Percentiles rank a stretch among this genome's conserved stretches.
phyloP scores from a whole-genome alignment of 148 eudicot species.

The Rheum nobile region DNA sequence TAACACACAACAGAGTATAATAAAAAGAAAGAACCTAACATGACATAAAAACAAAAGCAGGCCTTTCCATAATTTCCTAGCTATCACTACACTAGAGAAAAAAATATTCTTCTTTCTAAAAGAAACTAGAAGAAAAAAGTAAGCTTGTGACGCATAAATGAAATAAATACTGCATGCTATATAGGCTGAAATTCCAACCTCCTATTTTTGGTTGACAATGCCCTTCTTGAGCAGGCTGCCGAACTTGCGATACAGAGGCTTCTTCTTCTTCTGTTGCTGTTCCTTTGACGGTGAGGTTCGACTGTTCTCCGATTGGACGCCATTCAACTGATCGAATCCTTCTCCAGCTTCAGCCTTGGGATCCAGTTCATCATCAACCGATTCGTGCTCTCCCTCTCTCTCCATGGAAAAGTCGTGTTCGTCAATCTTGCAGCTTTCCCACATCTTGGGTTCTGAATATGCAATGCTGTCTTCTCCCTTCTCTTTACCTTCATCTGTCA shows the following conservation, averaged over 20 bases:
- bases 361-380: conserved; percentile 58
- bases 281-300: conserved; percentile 48
- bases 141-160: neutral
- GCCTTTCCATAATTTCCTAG: conserved; percentile 16
- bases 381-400: conserved; percentile 56
- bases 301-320: conserved; percentile 35
- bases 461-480: conserved; percentile 26
- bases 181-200: neutral
- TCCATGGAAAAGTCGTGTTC: conserved; percentile 51
- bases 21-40: conserved; percentile 20
- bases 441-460: conserved; percentile 65
- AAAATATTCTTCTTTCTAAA: neutral
- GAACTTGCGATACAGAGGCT: conserved; percentile 62
- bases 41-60: neutral
- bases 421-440: conserved; percentile 78
- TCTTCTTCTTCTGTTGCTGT: conserved; percentile 67
- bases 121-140: neutral
- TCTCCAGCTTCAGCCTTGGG: conserved; percentile 49
- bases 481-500: conserved; percentile 6
- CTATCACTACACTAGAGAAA: conserved; percentile 8
- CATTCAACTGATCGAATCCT: conserved; percentile 41
- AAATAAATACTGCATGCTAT: neutral
- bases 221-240: conserved; percentile 83
- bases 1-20: neutral
- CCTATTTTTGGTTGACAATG: conserved; percentile 49